Conservation (phyloP, 2,329 filamentous ascomycete species). For the Westerdykella ornata region DNA sequence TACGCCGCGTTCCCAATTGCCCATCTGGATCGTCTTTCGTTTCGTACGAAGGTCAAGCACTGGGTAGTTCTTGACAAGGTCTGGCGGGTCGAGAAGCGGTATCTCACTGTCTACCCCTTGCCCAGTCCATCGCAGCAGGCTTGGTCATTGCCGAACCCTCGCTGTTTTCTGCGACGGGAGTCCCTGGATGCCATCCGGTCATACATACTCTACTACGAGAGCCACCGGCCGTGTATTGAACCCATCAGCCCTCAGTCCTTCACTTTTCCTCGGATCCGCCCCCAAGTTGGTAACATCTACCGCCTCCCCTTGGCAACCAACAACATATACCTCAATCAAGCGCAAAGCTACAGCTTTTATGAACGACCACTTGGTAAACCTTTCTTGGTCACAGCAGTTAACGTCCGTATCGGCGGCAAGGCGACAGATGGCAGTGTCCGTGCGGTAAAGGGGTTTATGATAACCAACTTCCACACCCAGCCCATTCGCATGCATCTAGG, state of each 20-base stretch:
- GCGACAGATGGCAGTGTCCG: neutral
- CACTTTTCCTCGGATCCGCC: neutral
- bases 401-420: neutral
- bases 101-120: neutral
- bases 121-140: neutral
- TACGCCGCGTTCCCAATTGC: neutral
- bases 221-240: neutral
- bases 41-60: neutral
- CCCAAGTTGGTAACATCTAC: neutral
- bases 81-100: neutral
- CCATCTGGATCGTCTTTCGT: neutral
- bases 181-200: neutral
- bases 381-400: neutral
- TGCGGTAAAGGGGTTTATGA: neutral
- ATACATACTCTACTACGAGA: neutral
- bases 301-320: neutral
- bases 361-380: neutral
- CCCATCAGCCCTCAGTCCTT: neutral
- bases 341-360: neutral
- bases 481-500: neutral
- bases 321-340: neutral
- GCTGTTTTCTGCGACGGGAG: neutral
- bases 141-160: neutral
- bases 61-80: neutral
- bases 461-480: neutral